Conservation (phyloP, 768 basidiomycete genomes). For the Fistulinella prunicolor region DNA sequence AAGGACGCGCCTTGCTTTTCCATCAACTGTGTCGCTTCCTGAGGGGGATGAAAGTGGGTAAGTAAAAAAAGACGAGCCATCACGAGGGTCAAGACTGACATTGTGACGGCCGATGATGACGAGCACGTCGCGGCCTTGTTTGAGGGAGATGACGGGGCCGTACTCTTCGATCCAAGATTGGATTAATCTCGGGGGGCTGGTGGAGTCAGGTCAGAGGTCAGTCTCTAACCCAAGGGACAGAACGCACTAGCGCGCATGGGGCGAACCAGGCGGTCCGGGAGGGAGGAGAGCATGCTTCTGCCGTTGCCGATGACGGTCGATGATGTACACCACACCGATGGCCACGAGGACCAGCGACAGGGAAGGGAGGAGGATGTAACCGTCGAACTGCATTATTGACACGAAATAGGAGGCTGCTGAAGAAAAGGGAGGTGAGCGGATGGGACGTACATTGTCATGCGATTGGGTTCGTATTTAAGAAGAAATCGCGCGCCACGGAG, state of each 20-base stretch:
- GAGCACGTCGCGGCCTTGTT: slow-evolving; percentile 23
- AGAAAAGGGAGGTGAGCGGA: too few relatives aligned
- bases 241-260: slow-evolving; percentile 21
- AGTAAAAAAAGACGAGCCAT: not conserved
- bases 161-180: slow-evolving; percentile 27
- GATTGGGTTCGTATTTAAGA: too few relatives aligned
- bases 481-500: too few relatives aligned
- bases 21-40: slow-evolving; percentile 53
- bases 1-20: slow-evolving; percentile 54
- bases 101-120: slow-evolving; percentile 27
- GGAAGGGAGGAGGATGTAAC: not conserved
- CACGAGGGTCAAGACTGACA: not conserved
- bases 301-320: slow-evolving; percentile 2
- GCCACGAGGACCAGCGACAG: not conserved
- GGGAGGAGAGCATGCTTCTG: slow-evolving; percentile 15
- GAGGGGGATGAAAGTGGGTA: not conserved
- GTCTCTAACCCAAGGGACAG: not conserved
- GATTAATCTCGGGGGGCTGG: slow-evolving; percentile 18
- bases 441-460: too few relatives aligned
- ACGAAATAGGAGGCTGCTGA: too few relatives aligned
- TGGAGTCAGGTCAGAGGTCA: not conserved
- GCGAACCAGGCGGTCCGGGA: slow-evolving; percentile 20
- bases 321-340: slow-evolving; percentile 1
- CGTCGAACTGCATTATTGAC: too few relatives aligned
- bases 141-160: slow-evolving; percentile 25